Base-by-base conservation (phyloP, 2,329 filamentous ascomycete species). In the Aspergillus costaricaensis region DNA sequence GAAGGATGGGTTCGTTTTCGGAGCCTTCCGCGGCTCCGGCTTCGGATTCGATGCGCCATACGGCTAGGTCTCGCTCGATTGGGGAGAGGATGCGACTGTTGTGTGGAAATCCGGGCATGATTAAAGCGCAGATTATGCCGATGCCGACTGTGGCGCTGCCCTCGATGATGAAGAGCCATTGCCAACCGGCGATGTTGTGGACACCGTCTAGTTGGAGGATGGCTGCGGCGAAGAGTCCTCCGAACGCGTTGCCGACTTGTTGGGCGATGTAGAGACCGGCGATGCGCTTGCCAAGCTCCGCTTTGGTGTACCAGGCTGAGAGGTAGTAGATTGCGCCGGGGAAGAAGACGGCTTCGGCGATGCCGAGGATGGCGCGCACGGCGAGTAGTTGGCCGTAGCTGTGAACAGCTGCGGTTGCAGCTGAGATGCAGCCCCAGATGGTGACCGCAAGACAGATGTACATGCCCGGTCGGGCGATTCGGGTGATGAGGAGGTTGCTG, bases 301-400 rank as follows among this genome's bases (percentile, higher is more conserved):
- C 72, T 9, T 76, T 70, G 5, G 74, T 80, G 56, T 81, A 81
- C 67, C 77, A 81, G 1, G 73, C 64, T 0, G 74, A 77, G 0
- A 80, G 65, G 27, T 72, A 77, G 58, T 75, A 79, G 1, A 80
- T 68, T 0, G 74, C 75, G 0, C 79, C 80, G 0, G 79, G 80
- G 67, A 85, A 85, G 70, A 84, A 85, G 1, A 86, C 86, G 0
- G 87, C 87, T 71, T 88, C 86, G 53, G 87, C 76, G 61, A 86
- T 86, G 3, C 86, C 86, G 0, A 88, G 74, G 67, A 86, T 82
- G 71, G 88, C 87, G 5, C 86, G 83, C 36, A 77, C 77, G 9
- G 77, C 71, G 2, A 88, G 79, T 76, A 88, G 81, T 63, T 82
- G 82, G 4, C 76, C 76, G 62, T 86, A 88, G 67, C 77, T 82